Percentiles rank a stretch among this genome's conserved stretches.
These are phyloP conservation scores for Atalantia buxifolia DNA, from an alignment of 345 rosid species.

Conservation along the genomic window DNA sequence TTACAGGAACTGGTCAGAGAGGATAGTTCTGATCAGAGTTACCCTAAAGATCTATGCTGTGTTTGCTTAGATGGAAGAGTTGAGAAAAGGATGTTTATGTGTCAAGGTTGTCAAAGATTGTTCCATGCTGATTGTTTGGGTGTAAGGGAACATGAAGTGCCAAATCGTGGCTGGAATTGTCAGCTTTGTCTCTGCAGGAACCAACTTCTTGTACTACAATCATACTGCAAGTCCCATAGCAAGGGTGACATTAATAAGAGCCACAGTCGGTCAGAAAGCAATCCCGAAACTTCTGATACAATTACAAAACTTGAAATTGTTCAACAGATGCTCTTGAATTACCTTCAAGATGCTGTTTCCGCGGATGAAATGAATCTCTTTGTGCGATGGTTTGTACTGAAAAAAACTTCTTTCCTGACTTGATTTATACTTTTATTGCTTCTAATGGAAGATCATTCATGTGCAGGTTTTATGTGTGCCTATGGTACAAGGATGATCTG, in stretches of 20 bases:
- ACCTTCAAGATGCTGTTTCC: conserved; percentile 83
- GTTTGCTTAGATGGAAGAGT: conserved; percentile 64
- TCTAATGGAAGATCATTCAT: conserved; percentile 17
- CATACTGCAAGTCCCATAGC: conserved; percentile 62
- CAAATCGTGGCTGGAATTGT: conserved; percentile 71
- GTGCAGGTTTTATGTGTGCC: conserved; percentile 89
- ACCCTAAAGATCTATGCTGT: conserved; percentile 58
- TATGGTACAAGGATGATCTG: conserved; percentile 93
- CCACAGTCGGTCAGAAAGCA: conserved; percentile 15
- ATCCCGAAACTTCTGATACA: conserved; percentile 39
- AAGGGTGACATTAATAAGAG: conserved; percentile 42
- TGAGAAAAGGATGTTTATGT: conserved; percentile 54
- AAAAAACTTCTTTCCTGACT: conserved; percentile 12
- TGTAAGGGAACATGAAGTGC: conserved; percentile 67
- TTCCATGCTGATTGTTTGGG: conserved; percentile 96
- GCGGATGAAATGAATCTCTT: conserved; percentile 73
- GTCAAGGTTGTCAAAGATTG: conserved; percentile 74
- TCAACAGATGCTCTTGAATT: conserved; percentile 89
- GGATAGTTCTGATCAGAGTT: conserved; percentile 34
- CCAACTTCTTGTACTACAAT: conserved; percentile 81
- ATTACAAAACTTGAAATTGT: conserved; percentile 64
- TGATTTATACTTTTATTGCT: conserved; percentile 17
- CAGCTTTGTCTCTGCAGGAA: conserved; percentile 76
- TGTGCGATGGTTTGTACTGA: conserved; percentile 73
- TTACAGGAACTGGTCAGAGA: conserved; percentile 51